Evolutionary conservation across 1,284 basidiomycete species (phyloP).

Genomic region (Tranzscheliella williamsii): DNA sequence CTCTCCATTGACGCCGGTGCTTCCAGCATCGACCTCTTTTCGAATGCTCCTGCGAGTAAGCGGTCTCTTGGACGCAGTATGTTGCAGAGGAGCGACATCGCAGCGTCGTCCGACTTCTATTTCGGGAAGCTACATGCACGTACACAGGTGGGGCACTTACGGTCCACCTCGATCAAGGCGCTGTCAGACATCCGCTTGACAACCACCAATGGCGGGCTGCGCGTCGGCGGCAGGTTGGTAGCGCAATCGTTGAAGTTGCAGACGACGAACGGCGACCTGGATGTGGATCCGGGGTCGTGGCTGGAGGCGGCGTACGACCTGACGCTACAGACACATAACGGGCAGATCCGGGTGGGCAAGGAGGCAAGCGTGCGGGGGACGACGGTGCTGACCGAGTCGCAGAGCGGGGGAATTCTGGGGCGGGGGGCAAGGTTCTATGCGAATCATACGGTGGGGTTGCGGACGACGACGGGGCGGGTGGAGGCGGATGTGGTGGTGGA

Average conservation of each 20-base stretch:
- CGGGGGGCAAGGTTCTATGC: constrained; percentile 30
- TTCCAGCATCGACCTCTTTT: constrained; percentile 34
- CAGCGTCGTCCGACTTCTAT: constrained; percentile 19
- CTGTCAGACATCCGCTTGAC: constrained; percentile 39
- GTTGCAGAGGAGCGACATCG: background rate
- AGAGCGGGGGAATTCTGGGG: constrained; percentile 32
- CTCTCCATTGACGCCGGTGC: constrained; percentile 33
- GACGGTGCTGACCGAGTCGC: constrained; percentile 24
- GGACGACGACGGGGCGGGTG: constrained; percentile 25
- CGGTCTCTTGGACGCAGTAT: background rate
- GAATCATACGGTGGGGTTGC: constrained; percentile 38
- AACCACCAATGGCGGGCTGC: constrained; percentile 27
- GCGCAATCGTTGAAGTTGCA: constrained; percentile 26
- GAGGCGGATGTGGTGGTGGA: constrained; percentile 36
- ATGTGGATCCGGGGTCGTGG: constrained; percentile 14
- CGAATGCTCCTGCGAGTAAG: background rate
- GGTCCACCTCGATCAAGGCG: constrained; percentile 23
- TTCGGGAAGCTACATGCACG: constrained; percentile 38
- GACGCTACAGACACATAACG: constrained; percentile 25
- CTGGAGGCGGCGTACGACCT: constrained; percentile 33
- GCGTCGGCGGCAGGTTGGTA: constrained; percentile 27
- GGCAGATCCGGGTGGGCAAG: constrained; percentile 29
- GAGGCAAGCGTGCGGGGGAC: constrained; percentile 24
- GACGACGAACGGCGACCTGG: constrained; percentile 28
- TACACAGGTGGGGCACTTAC: constrained; percentile 29